These are phyloP conservation scores for Juglanconis sp. DNA, from an alignment of 2,329 filamentous ascomycete genomes.

Conservation along the genomic window DNA sequence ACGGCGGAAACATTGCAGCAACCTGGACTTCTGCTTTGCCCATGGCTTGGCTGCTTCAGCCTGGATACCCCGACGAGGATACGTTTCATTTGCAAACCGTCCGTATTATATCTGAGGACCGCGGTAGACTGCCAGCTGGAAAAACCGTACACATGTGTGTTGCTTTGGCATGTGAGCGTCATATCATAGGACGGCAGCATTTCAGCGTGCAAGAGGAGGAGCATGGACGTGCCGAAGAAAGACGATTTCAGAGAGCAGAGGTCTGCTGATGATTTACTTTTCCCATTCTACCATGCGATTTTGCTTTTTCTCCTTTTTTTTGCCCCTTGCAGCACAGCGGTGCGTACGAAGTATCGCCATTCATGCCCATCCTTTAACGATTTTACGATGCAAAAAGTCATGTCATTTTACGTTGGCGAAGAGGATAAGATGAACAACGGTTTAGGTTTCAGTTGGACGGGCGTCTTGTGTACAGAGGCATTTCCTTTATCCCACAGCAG, in stretches of 20 bases:
- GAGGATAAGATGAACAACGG: neutral
- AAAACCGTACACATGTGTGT: constrained; percentile 8
- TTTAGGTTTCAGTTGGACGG: neutral
- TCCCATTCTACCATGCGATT: neutral
- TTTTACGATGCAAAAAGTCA: constrained; percentile 12
- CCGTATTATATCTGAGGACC: neutral
- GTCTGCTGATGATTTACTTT: neutral
- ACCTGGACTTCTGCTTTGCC: neutral
- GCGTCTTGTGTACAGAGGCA: neutral
- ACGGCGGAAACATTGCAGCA: neutral
- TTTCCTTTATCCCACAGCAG: neutral
- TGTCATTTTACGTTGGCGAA: neutral
- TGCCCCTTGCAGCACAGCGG: neutral
- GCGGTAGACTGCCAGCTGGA: neutral
- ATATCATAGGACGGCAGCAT: neutral
- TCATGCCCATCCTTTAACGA: neutral
- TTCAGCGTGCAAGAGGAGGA: neutral
- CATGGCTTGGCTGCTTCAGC: neutral
- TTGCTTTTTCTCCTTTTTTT: neutral
- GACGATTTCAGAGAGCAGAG: neutral
- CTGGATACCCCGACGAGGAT: constrained; percentile 10
- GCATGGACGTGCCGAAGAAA: neutral
- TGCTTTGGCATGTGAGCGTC: neutral
- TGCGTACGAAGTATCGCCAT: neutral
- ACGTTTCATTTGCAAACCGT: neutral